Evolutionary conservation across 2,329 filamentous ascomycete species (phyloP).

Genomic region (Phaeosphaeria sp.): DNA sequence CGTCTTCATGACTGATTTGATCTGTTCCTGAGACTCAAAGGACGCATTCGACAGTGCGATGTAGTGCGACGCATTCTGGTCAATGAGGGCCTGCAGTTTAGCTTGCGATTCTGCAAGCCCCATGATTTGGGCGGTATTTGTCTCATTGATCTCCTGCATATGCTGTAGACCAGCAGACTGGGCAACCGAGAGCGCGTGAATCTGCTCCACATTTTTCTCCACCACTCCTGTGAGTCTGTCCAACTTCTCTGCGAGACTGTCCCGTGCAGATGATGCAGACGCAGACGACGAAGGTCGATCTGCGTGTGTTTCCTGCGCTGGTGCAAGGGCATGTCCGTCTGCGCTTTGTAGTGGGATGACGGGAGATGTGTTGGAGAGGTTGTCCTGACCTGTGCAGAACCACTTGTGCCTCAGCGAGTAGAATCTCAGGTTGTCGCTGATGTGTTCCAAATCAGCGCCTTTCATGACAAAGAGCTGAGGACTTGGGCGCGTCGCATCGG

Average conservation of each 20-base stretch:
- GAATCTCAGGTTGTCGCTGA: slow-evolving; percentile 40
- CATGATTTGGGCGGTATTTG: slow-evolving; percentile 44
- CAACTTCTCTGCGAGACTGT: slow-evolving; percentile 31
- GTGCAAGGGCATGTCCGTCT: slow-evolving; percentile 26
- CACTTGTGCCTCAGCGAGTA: slow-evolving; percentile 39
- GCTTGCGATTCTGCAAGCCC: slow-evolving; percentile 38
- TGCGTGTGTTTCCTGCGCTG: slow-evolving; percentile 8
- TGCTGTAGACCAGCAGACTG: slow-evolving; percentile 41
- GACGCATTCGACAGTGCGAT: slow-evolving; percentile 42
- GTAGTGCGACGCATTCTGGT: slow-evolving; percentile 44
- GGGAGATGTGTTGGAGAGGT: slow-evolving; percentile 22
- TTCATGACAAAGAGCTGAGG: slow-evolving; percentile 45
- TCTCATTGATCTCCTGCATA: slow-evolving; percentile 48
- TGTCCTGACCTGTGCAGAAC: slow-evolving; percentile 41
- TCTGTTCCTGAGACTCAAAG: slow-evolving; percentile 38
- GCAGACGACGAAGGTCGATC: slow-evolving; percentile 8
- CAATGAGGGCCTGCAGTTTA: slow-evolving; percentile 37
- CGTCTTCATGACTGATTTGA: slow-evolving; percentile 31
- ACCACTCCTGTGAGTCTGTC: slow-evolving; percentile 36
- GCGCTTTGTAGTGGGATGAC: slow-evolving; percentile 41
- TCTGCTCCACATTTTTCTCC: slow-evolving; percentile 39
- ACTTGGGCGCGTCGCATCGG: slow-evolving; percentile 36
- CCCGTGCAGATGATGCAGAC: slow-evolving; percentile 22
- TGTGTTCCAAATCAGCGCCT: slow-evolving; percentile 43
- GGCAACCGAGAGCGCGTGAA: slow-evolving; percentile 41